phyloP scores from a whole-genome alignment of 768 basidiomycete genomes.

The Phylloporus rhodoxanthus region DNA sequence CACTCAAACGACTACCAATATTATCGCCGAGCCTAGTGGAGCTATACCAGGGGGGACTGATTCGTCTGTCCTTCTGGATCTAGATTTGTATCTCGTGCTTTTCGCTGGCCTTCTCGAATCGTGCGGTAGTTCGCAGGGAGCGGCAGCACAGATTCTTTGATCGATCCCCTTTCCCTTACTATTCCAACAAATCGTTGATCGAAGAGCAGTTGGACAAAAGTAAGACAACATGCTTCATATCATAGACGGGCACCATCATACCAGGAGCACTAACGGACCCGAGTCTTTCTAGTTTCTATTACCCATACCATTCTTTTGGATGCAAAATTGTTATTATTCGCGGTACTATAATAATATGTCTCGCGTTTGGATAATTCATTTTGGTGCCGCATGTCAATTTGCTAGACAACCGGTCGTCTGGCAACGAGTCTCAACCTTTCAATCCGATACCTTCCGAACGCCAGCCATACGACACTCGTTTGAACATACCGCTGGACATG shows the following conservation, averaged over 20 bases:
- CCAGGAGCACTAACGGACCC: constrained; percentile 17
- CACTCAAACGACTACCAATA: constrained; percentile 16
- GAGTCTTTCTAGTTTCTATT: constrained; percentile 16
- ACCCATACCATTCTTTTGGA: constrained; percentile 23
- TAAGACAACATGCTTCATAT: constrained; percentile 12
- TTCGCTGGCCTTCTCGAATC: constrained; percentile 16
- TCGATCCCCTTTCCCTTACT: neutral
- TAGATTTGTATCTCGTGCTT: constrained; percentile 16
- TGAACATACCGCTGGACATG: constrained; percentile 14
- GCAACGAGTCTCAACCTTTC: constrained; percentile 13
- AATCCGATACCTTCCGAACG: constrained; percentile 5
- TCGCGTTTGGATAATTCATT: neutral
- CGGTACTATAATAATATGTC: constrained; percentile 2
- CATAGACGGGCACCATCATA: constrained; percentile 17
- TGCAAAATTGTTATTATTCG: constrained; percentile 4
- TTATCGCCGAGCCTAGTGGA: constrained; percentile 11
- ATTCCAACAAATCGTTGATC: neutral
- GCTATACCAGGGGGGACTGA: neutral
- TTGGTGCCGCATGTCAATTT: constrained; percentile 3
- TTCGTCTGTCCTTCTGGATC: constrained; percentile 9
- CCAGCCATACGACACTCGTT: constrained; percentile 21
- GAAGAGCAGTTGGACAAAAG: constrained; percentile 9
- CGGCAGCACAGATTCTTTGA: constrained; percentile 8
- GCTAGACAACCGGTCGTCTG: constrained; percentile 5
- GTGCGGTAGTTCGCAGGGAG: constrained; percentile 8